These are phyloP conservation scores for Cutaneotrichosporon sp. DNA, from an alignment of 1,284 basidiomycete species.

Conservation along the genomic window DNA sequence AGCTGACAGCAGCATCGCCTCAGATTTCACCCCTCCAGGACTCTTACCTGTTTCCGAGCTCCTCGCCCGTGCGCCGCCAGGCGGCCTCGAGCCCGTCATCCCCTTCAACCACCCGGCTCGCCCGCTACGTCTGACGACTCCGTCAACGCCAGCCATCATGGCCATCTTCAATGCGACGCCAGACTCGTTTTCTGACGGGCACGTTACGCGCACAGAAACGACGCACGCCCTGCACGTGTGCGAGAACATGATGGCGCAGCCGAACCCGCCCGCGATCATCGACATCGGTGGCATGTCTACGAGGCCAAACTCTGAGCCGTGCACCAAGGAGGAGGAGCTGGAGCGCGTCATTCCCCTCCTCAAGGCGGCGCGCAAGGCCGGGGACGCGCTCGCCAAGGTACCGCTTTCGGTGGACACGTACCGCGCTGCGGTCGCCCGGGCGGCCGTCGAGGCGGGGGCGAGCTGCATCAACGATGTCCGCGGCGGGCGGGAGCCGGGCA, in stretches of 20 bases:
- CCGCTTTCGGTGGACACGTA: constrained; percentile 93
- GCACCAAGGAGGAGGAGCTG: constrained; percentile 73
- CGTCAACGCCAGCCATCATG: constrained; percentile 72
- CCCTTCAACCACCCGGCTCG: constrained; percentile 56
- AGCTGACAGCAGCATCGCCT: constrained; percentile 47
- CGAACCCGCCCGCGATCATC: constrained; percentile 64
- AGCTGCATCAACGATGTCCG: constrained; percentile 95
- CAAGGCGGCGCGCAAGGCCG: constrained; percentile 42
- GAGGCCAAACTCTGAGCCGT: constrained; percentile 68
- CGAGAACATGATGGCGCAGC: constrained; percentile 24
- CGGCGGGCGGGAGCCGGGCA: constrained; percentile 64
- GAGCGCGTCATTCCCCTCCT: constrained; percentile 73
- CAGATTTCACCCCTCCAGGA: constrained; percentile 66
- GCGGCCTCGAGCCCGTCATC: constrained; percentile 58
- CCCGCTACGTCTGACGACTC: constrained; percentile 53
- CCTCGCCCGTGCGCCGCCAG: constrained; percentile 64
- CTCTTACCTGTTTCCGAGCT: constrained; percentile 56
- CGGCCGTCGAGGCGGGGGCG: constrained; percentile 78
- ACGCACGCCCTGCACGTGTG: constrained; percentile 35
- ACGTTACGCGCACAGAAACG: constrained; percentile 44
- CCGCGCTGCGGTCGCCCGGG: constrained; percentile 75
- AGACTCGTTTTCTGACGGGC: constrained; percentile 95
- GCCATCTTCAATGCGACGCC: constrained; percentile 93
- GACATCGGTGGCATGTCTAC: constrained; percentile 96
- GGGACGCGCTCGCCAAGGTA: constrained; percentile 40